Evolutionary conservation across 768 basidiomycete genomes (phyloP), one percentile per base, ranked within the genome.

Genomic region (Rhodotorula toruloides): DNA sequence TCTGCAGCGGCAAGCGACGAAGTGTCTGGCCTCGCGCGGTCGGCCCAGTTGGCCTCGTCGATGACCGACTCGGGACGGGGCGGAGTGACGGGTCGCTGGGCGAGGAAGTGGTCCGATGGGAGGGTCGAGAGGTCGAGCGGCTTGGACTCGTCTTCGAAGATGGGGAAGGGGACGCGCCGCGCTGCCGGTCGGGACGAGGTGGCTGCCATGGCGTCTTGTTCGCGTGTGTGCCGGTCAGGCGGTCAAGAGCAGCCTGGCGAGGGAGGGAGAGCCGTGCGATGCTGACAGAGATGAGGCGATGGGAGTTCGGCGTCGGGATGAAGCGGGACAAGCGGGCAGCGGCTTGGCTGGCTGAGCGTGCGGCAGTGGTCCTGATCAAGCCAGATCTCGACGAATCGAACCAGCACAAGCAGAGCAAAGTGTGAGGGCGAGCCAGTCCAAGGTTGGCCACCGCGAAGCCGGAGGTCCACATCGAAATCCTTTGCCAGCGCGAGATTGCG

Each of bases 1-100:
- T 89, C 88, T 71, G 88, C 87, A 5, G 87, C 86, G 16, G 88
- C 87, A 64, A 88, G 83, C 19, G 88, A 87, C 29, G 83, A 81
- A 21, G 82, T 83, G 67, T 85, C 84, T n/a, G 63, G 63, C 11
- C 57, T n/a, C 8, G 65, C 66, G 32, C 58, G 17, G 14, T 54
- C 64, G 34, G 11, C 19, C 58, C 57, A 67, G 32, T 49, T 22
- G 0, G 32, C 22, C 16, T 25, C 32, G 21, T 64, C 56, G 56
- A 48, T 34, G 50, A 48, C 46, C 11, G 49, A 46, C 11, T 56
- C 42, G 34, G 54, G 58, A 25, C 44, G 39, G 12, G 54, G 73
- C 39, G 66, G 40, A 34, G 58, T 54, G 29, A 64, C 58, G 54
- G 66, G 69, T 16, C 67, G 54, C 42, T 63, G 69, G 3, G 74